Evolutionary conservation across 2,329 filamentous ascomycete species (phyloP).

Genomic region (Chrysosporium keratinophilum): DNA sequence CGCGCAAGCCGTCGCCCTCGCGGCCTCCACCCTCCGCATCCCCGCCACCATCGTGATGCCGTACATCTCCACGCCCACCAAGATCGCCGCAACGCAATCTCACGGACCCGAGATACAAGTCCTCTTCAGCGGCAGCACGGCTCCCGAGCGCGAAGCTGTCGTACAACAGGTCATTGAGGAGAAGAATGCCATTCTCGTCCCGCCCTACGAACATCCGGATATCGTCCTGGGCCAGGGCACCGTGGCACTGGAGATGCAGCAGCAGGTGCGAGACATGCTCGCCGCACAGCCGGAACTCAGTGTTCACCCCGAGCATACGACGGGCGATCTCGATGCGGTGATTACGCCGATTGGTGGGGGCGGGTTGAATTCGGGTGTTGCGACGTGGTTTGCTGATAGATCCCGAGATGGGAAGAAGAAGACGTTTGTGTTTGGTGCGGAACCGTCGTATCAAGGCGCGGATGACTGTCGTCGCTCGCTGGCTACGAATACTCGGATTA

Average conservation of each 20-base stretch:
- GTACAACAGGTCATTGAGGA: slow-evolving; percentile 56
- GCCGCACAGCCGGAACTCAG: slow-evolving; percentile 22
- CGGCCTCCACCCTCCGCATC: slow-evolving; percentile 61
- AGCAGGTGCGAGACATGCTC: slow-evolving; percentile 54
- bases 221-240: slow-evolving; percentile 94
- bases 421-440: slow-evolving; percentile 72
- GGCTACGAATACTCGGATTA: slow-evolving; percentile 52
- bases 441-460: slow-evolving; percentile 70
- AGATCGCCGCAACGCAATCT: slow-evolving; percentile 69
- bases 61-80: slow-evolving; percentile 67
- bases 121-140: slow-evolving; percentile 72
- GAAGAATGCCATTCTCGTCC: slow-evolving; percentile 69
- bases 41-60: slow-evolving; percentile 91
- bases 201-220: slow-evolving; percentile 85
- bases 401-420: slow-evolving; percentile 26
- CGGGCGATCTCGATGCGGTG: slow-evolving; percentile 51
- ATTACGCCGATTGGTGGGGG: slow-evolving; percentile 81
- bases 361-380: slow-evolving; percentile 74
- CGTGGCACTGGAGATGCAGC: slow-evolving; percentile 67
- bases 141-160: slow-evolving; percentile 67
- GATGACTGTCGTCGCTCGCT: slow-evolving; percentile 72
- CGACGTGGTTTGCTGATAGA: slow-evolving; percentile 49
- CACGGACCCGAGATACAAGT: slow-evolving; percentile 59
- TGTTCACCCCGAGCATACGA: slow-evolving; percentile 19
- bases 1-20: slow-evolving; percentile 81